These are phyloP conservation scores for Sclerotinia spermophila DNA, from an alignment of 2,329 filamentous ascomycete genomes.

Conservation along the genomic window DNA sequence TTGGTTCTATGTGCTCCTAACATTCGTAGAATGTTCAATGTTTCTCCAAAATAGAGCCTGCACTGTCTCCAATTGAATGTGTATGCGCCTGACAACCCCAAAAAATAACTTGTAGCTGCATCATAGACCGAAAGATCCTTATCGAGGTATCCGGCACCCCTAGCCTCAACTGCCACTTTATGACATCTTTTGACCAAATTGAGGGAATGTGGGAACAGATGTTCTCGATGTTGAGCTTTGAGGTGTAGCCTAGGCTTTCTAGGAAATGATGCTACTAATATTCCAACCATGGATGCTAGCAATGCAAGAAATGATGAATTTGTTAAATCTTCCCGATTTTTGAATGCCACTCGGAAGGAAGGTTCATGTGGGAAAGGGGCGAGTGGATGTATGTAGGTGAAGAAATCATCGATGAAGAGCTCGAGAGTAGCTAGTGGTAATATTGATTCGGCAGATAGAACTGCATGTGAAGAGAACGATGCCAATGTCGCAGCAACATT, in stretches of 20 bases:
- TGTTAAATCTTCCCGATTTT: constrained; percentile 61
- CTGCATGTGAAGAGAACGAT: constrained; percentile 36
- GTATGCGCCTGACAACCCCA: constrained; percentile 64
- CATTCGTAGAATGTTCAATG: constrained; percentile 64
- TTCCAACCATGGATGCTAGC: constrained; percentile 69
- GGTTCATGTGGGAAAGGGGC: constrained; percentile 76
- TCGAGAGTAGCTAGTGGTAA: constrained; percentile 66
- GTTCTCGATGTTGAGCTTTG: constrained; percentile 61
- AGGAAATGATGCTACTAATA: constrained; percentile 72
- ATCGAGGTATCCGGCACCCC: constrained; percentile 57
- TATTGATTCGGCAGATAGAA: constrained; percentile 64
- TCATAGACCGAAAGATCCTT: constrained; percentile 55
- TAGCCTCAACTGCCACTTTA: constrained; percentile 63
- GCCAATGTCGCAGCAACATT: constrained; percentile 36
- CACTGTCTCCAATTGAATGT: constrained; percentile 65
- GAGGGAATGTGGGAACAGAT: constrained; percentile 65
- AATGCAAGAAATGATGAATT: constrained; percentile 67
- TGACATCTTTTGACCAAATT: constrained; percentile 69
- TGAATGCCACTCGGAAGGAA: constrained; percentile 68
- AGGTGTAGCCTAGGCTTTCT: constrained; percentile 67
- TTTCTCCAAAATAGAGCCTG: constrained; percentile 69
- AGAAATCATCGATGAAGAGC: constrained; percentile 74
- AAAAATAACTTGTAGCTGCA: constrained; percentile 72
- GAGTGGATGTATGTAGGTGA: constrained; percentile 75
- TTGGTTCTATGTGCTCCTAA: constrained; percentile 60